These are phyloP conservation scores for Colletotrichum karsti DNA, from an alignment of 2,329 filamentous ascomycete genomes.

Conservation along the genomic window DNA sequence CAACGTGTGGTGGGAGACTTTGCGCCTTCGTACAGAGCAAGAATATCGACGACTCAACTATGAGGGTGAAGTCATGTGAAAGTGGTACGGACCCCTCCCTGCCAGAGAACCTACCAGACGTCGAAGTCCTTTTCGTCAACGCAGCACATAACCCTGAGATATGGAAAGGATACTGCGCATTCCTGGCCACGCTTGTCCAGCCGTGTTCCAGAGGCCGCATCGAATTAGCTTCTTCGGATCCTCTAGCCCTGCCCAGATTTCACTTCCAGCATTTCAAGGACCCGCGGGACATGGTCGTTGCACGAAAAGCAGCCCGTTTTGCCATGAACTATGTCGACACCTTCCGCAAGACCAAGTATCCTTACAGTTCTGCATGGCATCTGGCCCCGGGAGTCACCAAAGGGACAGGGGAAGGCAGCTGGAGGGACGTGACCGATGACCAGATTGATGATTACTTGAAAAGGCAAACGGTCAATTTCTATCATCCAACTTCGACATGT, in stretches of 20 bases:
- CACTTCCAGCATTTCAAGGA: slow-evolving; percentile 40
- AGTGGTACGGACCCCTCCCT: slow-evolving; percentile 30
- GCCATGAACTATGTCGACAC: slow-evolving; percentile 38
- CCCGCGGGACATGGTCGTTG: slow-evolving; percentile 35
- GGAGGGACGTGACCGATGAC: slow-evolving; percentile 36
- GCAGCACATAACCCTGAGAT: slow-evolving; percentile 38
- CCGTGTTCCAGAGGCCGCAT: slow-evolving; percentile 39
- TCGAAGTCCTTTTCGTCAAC: slow-evolving; percentile 48
- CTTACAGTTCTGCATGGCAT: slow-evolving; percentile 12
- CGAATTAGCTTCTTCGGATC: slow-evolving; percentile 43
- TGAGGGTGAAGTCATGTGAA: slow-evolving; percentile 29
- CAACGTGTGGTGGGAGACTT: slow-evolving; percentile 27
- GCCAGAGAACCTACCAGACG: slow-evolving; percentile 37
- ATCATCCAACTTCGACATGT: slow-evolving; percentile 24
- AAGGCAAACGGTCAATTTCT: not conserved
- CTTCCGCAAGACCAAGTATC: slow-evolving; percentile 38
- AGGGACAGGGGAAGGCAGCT: slow-evolving; percentile 21
- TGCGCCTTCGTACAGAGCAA: slow-evolving; percentile 36
- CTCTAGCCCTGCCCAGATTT: slow-evolving; percentile 40
- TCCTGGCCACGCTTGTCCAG: slow-evolving; percentile 39
- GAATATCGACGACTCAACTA: slow-evolving; percentile 37
- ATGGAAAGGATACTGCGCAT: slow-evolving; percentile 32
- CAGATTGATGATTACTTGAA: slow-evolving; percentile 39
- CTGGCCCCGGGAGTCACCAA: slow-evolving; percentile 4
- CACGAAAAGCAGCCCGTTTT: slow-evolving; percentile 39